Base-by-base conservation (phyloP, 2,329 filamentous ascomycete species). In the Fusarium nematophilum region DNA sequence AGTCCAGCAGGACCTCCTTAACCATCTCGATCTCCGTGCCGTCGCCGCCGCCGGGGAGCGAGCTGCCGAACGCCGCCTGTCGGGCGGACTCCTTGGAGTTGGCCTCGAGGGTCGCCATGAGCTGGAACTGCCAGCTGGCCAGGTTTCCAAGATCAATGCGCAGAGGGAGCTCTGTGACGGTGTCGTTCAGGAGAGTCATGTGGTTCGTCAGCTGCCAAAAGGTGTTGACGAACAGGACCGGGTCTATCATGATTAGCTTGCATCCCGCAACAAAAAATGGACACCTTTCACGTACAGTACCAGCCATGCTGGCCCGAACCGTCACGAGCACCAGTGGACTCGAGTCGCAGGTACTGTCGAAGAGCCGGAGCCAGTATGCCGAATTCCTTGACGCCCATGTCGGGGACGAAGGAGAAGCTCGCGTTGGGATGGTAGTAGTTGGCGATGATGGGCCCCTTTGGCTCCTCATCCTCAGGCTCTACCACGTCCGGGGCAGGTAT, bases 341-440 rank as follows among this genome's bases (percentile, higher is more conserved):
- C 95, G 26, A 97, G 83, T 38, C 88, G 87, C 30, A 97, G 79
- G 72, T 90, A 95, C 69, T 92, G 89, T 46, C 89, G 86, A 51
- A 91, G 79, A 1, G 92, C 90, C 2, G 91, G 90, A 59, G 91
- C 88, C 64, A 93, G 80, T 49, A 81, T 79, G 17, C 82, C 80
- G 65, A 87, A 93, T 23, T 84, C 83, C 71, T 91, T 81, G 6
- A 89, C 82, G 17, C 93, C 93, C 33, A 88, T 81, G 68, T 93
- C 89, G 3, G 93, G 92, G 43, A 99, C 86, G 68, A 98, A 87
- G 6, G 93, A 91, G 58, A 99, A 81, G 44, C 91, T 96, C 67
- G 96, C 90, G 76, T 99, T 99, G 6, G 95, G 91, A 76, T 99
- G 95, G 74, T 97, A 99, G 79, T 93, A 96, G 49, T 89, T 96